A percentile compares a stretch with the other conserved stretches of the same genome.
These are phyloP conservation scores for Ophiosphaerella herpotricha DNA, from an alignment of 2,329 filamentous ascomycete genomes.

Conservation along the genomic window DNA sequence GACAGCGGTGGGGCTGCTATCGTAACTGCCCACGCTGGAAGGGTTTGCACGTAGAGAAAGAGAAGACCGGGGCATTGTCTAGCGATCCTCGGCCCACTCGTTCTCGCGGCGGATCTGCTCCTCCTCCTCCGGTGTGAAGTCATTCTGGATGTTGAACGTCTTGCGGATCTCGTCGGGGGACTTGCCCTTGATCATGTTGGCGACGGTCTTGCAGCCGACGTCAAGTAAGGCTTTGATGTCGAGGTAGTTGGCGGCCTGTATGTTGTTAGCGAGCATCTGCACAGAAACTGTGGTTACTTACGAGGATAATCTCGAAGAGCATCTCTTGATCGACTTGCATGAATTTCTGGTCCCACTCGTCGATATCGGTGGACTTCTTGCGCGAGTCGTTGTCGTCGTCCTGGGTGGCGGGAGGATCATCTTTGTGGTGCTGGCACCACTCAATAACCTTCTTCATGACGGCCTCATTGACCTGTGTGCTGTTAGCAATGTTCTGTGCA, in stretches of 20 bases:
- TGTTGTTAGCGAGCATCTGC: constrained; percentile 16
- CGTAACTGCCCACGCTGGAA: neutral
- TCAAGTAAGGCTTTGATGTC: constrained; percentile 98
- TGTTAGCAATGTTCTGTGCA: constrained; percentile 28
- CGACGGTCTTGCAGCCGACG: constrained; percentile 98
- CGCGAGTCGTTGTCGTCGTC: constrained; percentile 93
- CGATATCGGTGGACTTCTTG: constrained; percentile 98
- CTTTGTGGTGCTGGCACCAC: constrained; percentile 95
- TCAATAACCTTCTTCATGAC: constrained; percentile 96
- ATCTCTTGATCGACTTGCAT: constrained; percentile 99
- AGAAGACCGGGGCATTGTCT: constrained; percentile 10
- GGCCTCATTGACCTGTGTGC: constrained; percentile 75
- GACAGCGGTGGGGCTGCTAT: neutral
- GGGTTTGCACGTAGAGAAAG: neutral
- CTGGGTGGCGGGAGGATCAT: constrained; percentile 77
- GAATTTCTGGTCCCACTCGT: constrained; percentile 99
- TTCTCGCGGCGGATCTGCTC: constrained; percentile 76
- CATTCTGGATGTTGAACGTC: constrained; percentile 99
- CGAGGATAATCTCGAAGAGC: constrained; percentile 98
- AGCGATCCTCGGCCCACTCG: constrained; percentile 55
- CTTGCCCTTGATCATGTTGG: constrained; percentile 99
- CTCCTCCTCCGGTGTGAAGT: constrained; percentile 98
- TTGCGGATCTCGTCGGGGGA: constrained; percentile 98
- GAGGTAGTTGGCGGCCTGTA: constrained; percentile 92
- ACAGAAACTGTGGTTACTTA: constrained; percentile 51